Base-by-base conservation (phyloP, 768 basidiomycete genomes). In the Gymnopilus junonius region DNA sequence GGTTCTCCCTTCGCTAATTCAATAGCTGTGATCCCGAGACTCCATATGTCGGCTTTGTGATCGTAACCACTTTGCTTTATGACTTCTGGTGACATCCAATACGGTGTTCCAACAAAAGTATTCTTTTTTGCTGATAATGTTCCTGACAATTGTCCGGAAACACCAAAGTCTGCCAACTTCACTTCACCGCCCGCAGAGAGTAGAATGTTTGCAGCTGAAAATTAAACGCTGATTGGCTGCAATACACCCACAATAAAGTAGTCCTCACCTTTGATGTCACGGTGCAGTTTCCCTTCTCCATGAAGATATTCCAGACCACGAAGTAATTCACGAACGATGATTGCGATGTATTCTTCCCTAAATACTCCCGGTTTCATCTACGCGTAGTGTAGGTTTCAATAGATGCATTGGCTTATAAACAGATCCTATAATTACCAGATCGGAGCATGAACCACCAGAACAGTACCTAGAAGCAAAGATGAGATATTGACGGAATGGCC, bases 81-180 rank as follows among this genome's bases (percentile, higher is more conserved):
- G 23, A 99, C 96, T 73, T 99, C 97, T 6, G 97, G 97, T 7
- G 94, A 95, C 97, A 99, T 99, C 97, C 97, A 99, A 73, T 99
- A 99, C 3, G 97, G 97, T 17, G 97, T 96, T 29, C 94, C 94
- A 32, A 97, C 97, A 73, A 96, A 98, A 0, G 97, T 99, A 70
- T 99, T 99, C 86, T 98, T 95, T 85, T 94, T 95, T 20, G 93
- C 93, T 11, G 92, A 93, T 45, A 96, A 79, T 1, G 93, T 96
- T 3, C 95, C 95, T 21, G 93, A 95, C 29, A 99, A 83, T 71
- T 99, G 97, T 29, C 97, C 97, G 1, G 96, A 98, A 4, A 99
- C 97, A 72, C 97, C 97, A 71, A 99, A 99, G 74, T 99, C 97
- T 46, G 97, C 97, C 25, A 99, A 83, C 75, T 99, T 99, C 67